Percentiles rank a stretch among this genome's conserved stretches.
phyloP scores from a whole-genome alignment of 2,329 filamentous ascomycete species.

The Periconia sp. region DNA sequence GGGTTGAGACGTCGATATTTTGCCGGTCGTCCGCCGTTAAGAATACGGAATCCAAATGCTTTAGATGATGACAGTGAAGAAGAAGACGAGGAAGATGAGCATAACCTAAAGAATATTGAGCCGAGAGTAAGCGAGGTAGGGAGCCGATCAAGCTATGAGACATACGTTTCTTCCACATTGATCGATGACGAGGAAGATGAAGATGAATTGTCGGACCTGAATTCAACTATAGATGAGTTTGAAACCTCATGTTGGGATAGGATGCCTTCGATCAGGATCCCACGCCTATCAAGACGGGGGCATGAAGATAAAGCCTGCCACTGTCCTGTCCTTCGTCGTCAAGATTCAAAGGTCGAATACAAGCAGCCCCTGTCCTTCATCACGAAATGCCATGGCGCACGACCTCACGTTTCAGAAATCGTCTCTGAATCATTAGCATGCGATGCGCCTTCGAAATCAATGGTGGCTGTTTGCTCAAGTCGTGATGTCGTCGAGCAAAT shows the following conservation, averaged over 20 bases:
- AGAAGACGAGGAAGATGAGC: slow-evolving; percentile 15
- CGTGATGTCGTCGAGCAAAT: slow-evolving; percentile 11
- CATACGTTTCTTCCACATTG: slow-evolving; percentile 25
- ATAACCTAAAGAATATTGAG: slow-evolving; percentile 13
- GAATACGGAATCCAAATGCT: slow-evolving; percentile 31
- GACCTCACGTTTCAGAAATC: slow-evolving; percentile 19
- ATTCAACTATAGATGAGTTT: slow-evolving; percentile 9
- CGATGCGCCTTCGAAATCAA: slow-evolving; percentile 13
- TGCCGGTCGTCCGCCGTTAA: slow-evolving; percentile 11
- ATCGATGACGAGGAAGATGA: slow-evolving; percentile 17
- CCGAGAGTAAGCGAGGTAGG: slow-evolving; percentile 10
- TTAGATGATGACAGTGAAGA: slow-evolving; percentile 22
- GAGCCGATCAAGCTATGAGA: slow-evolving; percentile 18
- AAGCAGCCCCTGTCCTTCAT: slow-evolving; percentile 6
- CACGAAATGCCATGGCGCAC: slow-evolving; percentile 15
- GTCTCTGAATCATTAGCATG: slow-evolving; percentile 7
- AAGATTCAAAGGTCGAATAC: slow-evolving; percentile 13
- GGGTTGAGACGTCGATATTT: slow-evolving; percentile 7
- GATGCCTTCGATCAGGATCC: slow-evolving; percentile 3
- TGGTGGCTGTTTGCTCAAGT: slow-evolving; percentile 33
- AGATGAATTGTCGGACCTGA: slow-evolving; percentile 11
- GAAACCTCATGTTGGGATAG: slow-evolving; percentile 3
- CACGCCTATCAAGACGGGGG: not conserved
- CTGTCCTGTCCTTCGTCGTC: slow-evolving; percentile 23
- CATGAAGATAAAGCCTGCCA: slow-evolving; percentile 14